Percentiles rank a stretch among this genome's conserved stretches.
Evolutionary conservation across 176 grass and related monocot genomes (phyloP).

Genomic region (Bonia amplexicaulis): DNA sequence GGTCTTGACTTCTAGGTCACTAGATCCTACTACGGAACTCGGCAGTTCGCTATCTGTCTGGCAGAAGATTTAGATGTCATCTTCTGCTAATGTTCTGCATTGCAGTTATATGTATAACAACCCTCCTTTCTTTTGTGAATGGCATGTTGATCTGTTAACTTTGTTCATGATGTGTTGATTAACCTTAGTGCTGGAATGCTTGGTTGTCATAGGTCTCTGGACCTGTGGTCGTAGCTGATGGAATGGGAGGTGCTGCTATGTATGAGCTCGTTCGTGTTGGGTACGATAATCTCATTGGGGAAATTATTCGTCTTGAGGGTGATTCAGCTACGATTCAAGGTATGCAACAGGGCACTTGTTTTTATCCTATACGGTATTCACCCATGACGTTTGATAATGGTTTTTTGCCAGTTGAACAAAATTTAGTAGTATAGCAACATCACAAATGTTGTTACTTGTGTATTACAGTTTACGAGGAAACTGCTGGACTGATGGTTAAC

Average conservation of each 20-base stretch:
- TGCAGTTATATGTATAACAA: background rate
- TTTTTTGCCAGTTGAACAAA: background rate
- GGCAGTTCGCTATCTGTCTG: background rate
- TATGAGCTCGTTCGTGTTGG: slow-evolving; percentile 63
- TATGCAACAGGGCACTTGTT: background rate
- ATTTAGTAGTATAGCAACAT: slow-evolving; percentile 4
- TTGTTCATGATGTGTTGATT: background rate
- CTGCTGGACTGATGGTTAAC: slow-evolving; percentile 60
- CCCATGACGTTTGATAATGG: background rate
- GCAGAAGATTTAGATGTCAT: background rate
- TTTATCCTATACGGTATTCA: slow-evolving; percentile 13
- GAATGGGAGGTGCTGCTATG: slow-evolving; percentile 75
- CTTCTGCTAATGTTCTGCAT: background rate
- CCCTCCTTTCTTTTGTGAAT: background rate
- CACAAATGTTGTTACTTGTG: background rate
- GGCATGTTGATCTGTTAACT: background rate
- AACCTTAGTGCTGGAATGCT: background rate
- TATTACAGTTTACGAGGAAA: slow-evolving; percentile 59
- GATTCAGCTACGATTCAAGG: slow-evolving; percentile 80
- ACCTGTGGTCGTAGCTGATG: slow-evolving; percentile 89
- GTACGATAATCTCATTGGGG: slow-evolving; percentile 46
- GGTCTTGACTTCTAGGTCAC: background rate
- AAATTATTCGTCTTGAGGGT: slow-evolving; percentile 53
- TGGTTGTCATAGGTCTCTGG: slow-evolving; percentile 63
- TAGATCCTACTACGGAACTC: background rate